Conservation (phyloP, 1,139 yeast genomes). For the Hansenula sp. region DNA sequence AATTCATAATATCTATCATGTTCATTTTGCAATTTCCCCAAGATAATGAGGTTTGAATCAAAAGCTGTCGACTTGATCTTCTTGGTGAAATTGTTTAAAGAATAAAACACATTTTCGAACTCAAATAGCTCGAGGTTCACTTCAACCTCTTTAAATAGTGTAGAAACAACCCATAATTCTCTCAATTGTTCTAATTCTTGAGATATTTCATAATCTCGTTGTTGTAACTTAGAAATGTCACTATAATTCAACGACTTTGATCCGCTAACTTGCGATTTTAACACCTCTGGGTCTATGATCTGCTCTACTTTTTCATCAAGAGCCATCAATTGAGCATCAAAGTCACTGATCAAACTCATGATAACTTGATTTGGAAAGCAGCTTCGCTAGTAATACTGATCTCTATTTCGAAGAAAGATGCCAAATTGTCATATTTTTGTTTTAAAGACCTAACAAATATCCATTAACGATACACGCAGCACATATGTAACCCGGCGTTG, state of each 20-base stretch:
- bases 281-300: slow-evolving; percentile 5
- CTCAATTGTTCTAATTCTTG: slow-evolving; percentile 15
- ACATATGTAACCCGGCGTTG: not conserved
- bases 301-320: slow-evolving; percentile 10
- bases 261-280: slow-evolving; percentile 6
- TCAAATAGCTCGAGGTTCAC: slow-evolving; percentile 20
- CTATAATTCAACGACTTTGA: slow-evolving; percentile 4
- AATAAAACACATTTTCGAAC: slow-evolving; percentile 18
- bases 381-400: no score
- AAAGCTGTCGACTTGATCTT: slow-evolving; percentile 8
- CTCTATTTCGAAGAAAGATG: no score
- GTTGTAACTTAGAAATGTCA: slow-evolving; percentile 15
- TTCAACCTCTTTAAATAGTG: slow-evolving; percentile 19
- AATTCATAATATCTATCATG: slow-evolving; percentile 9
- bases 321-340: slow-evolving; percentile 8
- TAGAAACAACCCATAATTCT: slow-evolving; percentile 20
- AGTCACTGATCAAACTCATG: slow-evolving; percentile 2
- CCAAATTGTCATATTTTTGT: no score
- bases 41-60: slow-evolving; percentile 3
- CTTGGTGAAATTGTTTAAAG: slow-evolving; percentile 12
- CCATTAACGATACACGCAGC: not conserved
- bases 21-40: slow-evolving; percentile 6
- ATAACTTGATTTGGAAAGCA: not conserved
- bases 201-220: slow-evolving; percentile 13
- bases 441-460: not conserved